A percentile compares a stretch with the other conserved stretches of the same genome.
Conservation (phyloP, 176 grass and related monocot species). For the Poa annua region DNA sequence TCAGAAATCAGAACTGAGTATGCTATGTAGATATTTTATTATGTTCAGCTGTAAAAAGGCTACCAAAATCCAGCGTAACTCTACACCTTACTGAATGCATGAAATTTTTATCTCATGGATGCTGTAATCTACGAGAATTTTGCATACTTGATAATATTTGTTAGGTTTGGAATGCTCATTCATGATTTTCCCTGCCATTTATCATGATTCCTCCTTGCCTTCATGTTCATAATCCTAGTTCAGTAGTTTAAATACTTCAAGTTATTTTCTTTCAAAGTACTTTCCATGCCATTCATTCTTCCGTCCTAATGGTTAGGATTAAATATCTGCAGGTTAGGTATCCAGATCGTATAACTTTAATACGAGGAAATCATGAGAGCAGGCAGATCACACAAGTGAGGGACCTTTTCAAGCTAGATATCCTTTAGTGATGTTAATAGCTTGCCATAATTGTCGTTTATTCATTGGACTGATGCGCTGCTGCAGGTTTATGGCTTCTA, state of each 20-base stretch:
- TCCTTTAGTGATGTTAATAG: constrained; percentile 20
- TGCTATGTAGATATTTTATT: not conserved
- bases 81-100: not conserved
- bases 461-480: constrained; percentile 11
- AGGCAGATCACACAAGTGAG: constrained; percentile 96
- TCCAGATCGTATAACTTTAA: constrained; percentile 98
- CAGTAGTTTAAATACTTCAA: not conserved
- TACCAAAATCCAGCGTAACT: constrained; percentile 17
- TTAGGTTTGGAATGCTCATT: not conserved
- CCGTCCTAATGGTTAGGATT: not conserved
- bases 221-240: constrained; percentile 3
- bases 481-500: constrained; percentile 98
- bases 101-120: not conserved
- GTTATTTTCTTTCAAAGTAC: not conserved
- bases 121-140: constrained; percentile 17
- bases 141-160: not conserved
- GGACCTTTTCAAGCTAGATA: constrained; percentile 24
- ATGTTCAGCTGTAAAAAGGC: not conserved
- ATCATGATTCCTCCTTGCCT: not conserved
- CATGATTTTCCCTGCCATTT: not conserved
- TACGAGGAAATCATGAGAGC: constrained; percentile 99
- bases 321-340: constrained; percentile 81
- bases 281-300: not conserved
- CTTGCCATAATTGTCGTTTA: not conserved
- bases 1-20: not conserved